A percentile compares a stretch with the other conserved stretches of the same genome.
Conservation (phyloP, 2,329 filamentous ascomycete genomes). For the Hymenoscyphus repandus region DNA sequence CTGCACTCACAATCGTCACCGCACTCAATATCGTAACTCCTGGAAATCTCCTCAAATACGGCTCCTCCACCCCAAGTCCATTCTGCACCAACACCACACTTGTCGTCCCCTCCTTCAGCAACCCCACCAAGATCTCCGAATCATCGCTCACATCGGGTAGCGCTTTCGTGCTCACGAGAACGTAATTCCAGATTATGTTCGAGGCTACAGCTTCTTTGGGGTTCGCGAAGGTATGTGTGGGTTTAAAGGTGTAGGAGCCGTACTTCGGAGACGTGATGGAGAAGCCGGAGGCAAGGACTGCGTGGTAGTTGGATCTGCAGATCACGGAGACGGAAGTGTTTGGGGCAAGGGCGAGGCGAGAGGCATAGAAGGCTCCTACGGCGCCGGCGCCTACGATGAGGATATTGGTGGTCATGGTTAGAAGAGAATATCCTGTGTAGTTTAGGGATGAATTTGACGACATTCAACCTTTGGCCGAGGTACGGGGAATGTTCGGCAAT, state of each 20-base stretch:
- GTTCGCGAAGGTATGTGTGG: slow-evolving; percentile 57
- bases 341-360: slow-evolving; percentile 55
- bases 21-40: slow-evolving; percentile 56
- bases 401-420: slow-evolving; percentile 38
- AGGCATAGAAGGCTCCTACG: slow-evolving; percentile 69
- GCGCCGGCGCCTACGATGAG: slow-evolving; percentile 67
- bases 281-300: slow-evolving; percentile 57
- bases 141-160: slow-evolving; percentile 29
- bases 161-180: slow-evolving; percentile 30
- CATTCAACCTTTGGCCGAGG: not conserved
- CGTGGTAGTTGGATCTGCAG: slow-evolving; percentile 67
- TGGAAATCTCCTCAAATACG: slow-evolving; percentile 59
- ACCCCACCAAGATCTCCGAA: slow-evolving; percentile 23
- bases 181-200: slow-evolving; percentile 37
- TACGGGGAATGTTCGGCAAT: not conserved
- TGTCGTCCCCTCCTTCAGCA: slow-evolving; percentile 23
- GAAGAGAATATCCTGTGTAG: not conserved
- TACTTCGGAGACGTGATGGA: slow-evolving; percentile 60
- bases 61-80: slow-evolving; percentile 37
- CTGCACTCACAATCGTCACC: slow-evolving; percentile 65
- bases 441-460: not conserved
- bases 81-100: slow-evolving; percentile 30
- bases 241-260: slow-evolving; percentile 59
- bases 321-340: slow-evolving; percentile 59
- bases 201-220: slow-evolving; percentile 38